These are phyloP conservation scores for Rhodotorula sp. DNA, from an alignment of 1,284 basidiomycete genomes.

Conservation along the genomic window DNA sequence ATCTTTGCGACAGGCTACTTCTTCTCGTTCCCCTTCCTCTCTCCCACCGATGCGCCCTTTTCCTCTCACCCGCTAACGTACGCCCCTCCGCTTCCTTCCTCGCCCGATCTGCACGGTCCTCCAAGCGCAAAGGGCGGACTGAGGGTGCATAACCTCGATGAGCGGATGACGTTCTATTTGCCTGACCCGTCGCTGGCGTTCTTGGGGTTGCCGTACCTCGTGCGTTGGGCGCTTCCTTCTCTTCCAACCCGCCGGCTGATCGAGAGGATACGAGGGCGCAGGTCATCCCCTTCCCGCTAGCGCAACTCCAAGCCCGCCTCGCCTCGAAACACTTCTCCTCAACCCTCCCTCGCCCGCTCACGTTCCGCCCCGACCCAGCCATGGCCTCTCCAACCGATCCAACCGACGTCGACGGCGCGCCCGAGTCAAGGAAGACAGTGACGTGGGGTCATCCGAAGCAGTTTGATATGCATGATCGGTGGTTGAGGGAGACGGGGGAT, in stretches of 20 bases:
- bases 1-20: conserved; percentile 55
- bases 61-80: conserved; percentile 34
- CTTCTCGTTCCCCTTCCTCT: conserved; percentile 52
- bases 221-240: conserved; percentile 42
- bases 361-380: conserved; percentile 3
- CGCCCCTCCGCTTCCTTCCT: conserved; percentile 35
- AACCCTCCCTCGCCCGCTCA: conserved; percentile 32
- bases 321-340: conserved; percentile 47
- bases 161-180: conserved; percentile 50
- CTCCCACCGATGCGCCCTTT: conserved; percentile 48
- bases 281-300: conserved; percentile 53
- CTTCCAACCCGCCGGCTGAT: not conserved
- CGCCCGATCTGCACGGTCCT: conserved; percentile 32
- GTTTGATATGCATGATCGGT: conserved; percentile 29
- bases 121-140: conserved; percentile 42
- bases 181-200: conserved; percentile 50
- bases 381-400: not conserved
- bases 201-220: conserved; percentile 41
- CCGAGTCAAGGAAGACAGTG: conserved; percentile 13
- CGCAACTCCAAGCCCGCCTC: conserved; percentile 52
- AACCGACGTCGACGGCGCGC: conserved; percentile 16
- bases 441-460: conserved; percentile 18
- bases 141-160: conserved; percentile 46
- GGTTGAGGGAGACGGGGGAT: conserved; percentile 30
- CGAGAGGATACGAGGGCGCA: conserved; percentile 20